Evolutionary conservation across 2,329 filamentous ascomycete genomes (phyloP), one percentile per base, ranked within the genome.

Genomic region (Plectosphaerella sp.): DNA sequence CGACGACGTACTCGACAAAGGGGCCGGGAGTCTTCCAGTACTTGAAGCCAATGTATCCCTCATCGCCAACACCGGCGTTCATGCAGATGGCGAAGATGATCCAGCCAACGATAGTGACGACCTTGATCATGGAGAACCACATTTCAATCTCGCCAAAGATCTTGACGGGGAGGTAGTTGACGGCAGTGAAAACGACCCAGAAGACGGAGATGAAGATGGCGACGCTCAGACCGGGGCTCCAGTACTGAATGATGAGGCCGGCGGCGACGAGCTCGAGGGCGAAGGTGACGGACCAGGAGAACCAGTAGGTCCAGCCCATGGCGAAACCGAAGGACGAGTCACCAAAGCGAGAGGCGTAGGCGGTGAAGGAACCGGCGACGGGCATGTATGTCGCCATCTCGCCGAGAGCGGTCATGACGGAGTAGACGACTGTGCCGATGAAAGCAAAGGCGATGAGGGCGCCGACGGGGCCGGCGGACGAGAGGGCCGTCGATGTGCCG

Each of bases 301-400:
- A 91, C 85, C 86, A 92, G 69, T 92, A 92, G 54, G 89, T 84
- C 88, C 88, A 92, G 18, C 89, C 88, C 78, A 91, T 87, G 18
- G 87, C 79, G 61, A 91, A 91, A 8, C 87, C 87, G 47, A 91
- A 73, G 52, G 84, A 84, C 11, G 82, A 84, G 62, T 89, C 84
- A 57, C 91, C 78, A 61, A 93, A 90, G 16, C 89, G 86, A 39
- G 83, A 79, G 20, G 88, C 87, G 61, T 91, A 93, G 42, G 84
- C 79, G 28, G 87, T 88, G 64, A 92, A 92, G 41, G 87, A 86
- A 53, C 88, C 89, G 18, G 86, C 76, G 36, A 92, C 83, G 6
- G 90, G 90, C 25, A 92, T 84, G 60, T 85, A 90, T 11, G 88
- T 86, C 10, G 88, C 86, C 78, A 94, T 87, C 70, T 95, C 84